phyloP scores from a whole-genome alignment of 495 filamentous ascomycete species.

The Hyaloscypha bicolor region DNA sequence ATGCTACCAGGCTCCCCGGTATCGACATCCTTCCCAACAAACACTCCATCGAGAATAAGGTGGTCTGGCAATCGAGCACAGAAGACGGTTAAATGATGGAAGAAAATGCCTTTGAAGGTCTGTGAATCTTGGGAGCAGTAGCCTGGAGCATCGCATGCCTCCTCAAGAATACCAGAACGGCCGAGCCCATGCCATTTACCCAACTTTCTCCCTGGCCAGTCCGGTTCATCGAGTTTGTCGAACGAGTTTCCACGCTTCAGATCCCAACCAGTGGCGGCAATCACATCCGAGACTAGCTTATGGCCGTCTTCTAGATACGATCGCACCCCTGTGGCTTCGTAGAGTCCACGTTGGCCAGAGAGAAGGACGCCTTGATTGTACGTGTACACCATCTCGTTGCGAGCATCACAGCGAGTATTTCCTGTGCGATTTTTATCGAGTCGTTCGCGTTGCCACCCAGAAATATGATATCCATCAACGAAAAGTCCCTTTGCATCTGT shows the following conservation, averaged over 20 bases:
- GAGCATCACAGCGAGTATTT: conserved; percentile 68
- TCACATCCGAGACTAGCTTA: conserved; percentile 66
- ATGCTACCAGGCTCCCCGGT: conserved; percentile 12
- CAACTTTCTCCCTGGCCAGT: conserved; percentile 27
- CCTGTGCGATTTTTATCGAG: conserved; percentile 7
- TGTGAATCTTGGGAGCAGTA: conserved; percentile 83
- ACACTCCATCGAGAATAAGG: conserved; percentile 28
- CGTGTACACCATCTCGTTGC: conserved; percentile 89
- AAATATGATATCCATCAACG: conserved; percentile 90
- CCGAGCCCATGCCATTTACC: conserved; percentile 75
- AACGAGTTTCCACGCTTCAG: conserved; percentile 34
- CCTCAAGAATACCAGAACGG: conserved; percentile 79
- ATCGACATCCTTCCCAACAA: conserved; percentile 11
- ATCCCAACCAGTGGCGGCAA: conserved; percentile 76
- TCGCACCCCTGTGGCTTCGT: conserved; percentile 65
- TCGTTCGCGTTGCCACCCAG: conserved; percentile 53
- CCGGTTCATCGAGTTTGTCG: conserved; percentile 20
- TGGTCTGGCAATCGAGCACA: conserved; percentile 64
- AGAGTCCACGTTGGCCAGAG: conserved; percentile 79
- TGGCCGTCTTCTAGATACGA: conserved; percentile 81
- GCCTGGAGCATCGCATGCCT: conserved; percentile 75
- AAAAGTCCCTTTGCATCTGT: conserved; percentile 77
- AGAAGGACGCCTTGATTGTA: conserved; percentile 98
- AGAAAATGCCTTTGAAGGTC: conserved; percentile 96
- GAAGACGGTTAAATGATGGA: conserved; percentile 83